phyloP scores from a whole-genome alignment of 495 filamentous ascomycete species.

The Aspergillus wentii region DNA sequence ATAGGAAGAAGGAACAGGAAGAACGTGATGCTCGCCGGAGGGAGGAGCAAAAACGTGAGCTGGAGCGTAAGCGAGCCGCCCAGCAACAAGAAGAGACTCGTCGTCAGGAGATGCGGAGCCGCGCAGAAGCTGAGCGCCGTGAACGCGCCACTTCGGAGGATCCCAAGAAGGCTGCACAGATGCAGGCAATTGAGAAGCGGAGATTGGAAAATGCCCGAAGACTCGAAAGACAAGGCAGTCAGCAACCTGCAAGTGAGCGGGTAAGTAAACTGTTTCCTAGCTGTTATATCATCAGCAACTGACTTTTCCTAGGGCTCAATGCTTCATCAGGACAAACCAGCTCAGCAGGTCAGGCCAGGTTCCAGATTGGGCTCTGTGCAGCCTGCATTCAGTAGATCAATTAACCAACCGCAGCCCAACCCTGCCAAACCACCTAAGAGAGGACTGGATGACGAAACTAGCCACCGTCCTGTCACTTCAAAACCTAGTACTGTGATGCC shows the following conservation, averaged over 20 bases:
- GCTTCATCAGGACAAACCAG: slow-evolving; percentile 38
- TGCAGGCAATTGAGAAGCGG: slow-evolving; percentile 63
- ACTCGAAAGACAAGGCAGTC: slow-evolving; percentile 48
- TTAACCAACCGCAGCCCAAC: slow-evolving; percentile 52
- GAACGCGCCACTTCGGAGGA: slow-evolving; percentile 47
- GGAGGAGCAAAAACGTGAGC: slow-evolving; percentile 69
- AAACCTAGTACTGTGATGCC: slow-evolving; percentile 41
- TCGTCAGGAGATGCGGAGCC: slow-evolving; percentile 42
- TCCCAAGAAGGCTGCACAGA: slow-evolving; percentile 62
- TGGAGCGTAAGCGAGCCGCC: slow-evolving; percentile 68
- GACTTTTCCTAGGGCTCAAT: slow-evolving; percentile 17
- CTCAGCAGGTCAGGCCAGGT: slow-evolving; percentile 38
- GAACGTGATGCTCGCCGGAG: slow-evolving; percentile 74
- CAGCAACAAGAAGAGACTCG: slow-evolving; percentile 46
- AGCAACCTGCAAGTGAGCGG: slow-evolving; percentile 38
- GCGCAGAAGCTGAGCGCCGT: slow-evolving; percentile 43
- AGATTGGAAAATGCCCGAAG: slow-evolving; percentile 60
- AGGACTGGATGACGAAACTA: slow-evolving; percentile 47
- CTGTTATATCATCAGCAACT: not conserved
- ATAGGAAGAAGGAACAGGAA: slow-evolving; percentile 72
- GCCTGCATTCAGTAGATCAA: slow-evolving; percentile 40
- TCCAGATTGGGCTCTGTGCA: slow-evolving; percentile 51
- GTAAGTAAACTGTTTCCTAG: slow-evolving; percentile 17
- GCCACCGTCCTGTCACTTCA: slow-evolving; percentile 34
- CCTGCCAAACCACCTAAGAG: slow-evolving; percentile 64